These are phyloP conservation scores for Eutypella sp. DNA, from an alignment of 2,329 filamentous ascomycete species.

Conservation along the genomic window DNA sequence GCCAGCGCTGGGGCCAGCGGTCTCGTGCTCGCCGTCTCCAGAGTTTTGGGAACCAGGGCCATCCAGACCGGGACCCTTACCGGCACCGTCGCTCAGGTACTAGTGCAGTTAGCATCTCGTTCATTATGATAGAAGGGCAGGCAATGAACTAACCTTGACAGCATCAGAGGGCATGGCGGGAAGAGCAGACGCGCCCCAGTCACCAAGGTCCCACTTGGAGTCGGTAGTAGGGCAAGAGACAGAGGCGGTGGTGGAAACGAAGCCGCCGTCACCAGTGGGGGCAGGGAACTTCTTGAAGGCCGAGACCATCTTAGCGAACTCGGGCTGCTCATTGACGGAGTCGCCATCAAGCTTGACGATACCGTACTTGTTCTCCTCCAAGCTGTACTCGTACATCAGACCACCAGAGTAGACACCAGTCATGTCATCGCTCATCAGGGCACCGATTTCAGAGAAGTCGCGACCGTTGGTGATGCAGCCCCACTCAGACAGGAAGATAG, in stretches of 20 bases:
- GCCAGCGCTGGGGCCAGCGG: conserved; percentile 26
- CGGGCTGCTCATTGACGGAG: conserved; percentile 51
- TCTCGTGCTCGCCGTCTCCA: conserved; percentile 34
- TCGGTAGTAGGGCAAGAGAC: conserved; percentile 46
- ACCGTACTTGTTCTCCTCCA: conserved; percentile 75
- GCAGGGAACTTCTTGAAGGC: conserved; percentile 45
- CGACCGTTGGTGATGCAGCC: conserved; percentile 82
- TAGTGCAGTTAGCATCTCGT: conserved; percentile 10
- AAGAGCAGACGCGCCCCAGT: conserved; percentile 35
- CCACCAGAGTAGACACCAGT: conserved; percentile 88
- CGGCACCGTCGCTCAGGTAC: conserved; percentile 46
- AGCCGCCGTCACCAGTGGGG: conserved; percentile 47
- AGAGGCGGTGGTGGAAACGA: conserved; percentile 40
- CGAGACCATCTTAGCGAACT: conserved; percentile 54
- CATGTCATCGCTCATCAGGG: conserved; percentile 82
- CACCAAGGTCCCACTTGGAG: conserved; percentile 45
- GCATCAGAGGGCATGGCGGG: conserved; percentile 49
- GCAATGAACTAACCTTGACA: conserved; percentile 23
- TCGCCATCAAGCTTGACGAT: conserved; percentile 63
- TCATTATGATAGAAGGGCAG: background rate
- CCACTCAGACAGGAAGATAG: conserved; percentile 92
- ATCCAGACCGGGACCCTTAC: conserved; percentile 43
- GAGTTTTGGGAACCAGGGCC: conserved; percentile 46
- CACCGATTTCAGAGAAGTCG: conserved; percentile 70
- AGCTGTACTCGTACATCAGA: conserved; percentile 90